Conservation (phyloP, 768 basidiomycete species). For the Kwoniella newhampshirensis region DNA sequence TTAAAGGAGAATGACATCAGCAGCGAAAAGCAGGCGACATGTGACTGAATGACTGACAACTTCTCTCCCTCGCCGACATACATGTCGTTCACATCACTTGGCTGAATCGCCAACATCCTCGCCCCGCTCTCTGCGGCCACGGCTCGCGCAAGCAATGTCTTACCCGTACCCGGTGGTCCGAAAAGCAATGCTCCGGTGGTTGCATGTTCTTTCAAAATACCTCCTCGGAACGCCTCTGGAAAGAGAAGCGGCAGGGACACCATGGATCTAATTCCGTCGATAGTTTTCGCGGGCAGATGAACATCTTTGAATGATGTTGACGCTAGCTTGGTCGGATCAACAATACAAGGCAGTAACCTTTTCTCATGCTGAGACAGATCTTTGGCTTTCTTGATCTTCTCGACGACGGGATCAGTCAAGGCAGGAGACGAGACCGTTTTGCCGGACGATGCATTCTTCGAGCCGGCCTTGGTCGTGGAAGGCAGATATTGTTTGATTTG, state of each 20-base stretch:
- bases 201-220: slow-evolving; percentile 84
- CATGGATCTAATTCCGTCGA: slow-evolving; percentile 86
- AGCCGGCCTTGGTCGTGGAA: neutral
- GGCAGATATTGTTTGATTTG: slow-evolving; percentile 20
- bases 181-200: slow-evolving; percentile 90
- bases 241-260: slow-evolving; percentile 85
- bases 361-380: slow-evolving; percentile 80
- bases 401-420: slow-evolving; percentile 65
- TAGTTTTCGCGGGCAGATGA: slow-evolving; percentile 80
- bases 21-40: neutral
- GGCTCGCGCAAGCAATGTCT: slow-evolving; percentile 83
- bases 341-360: slow-evolving; percentile 76
- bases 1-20: slow-evolving; percentile 15
- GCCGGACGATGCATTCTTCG: slow-evolving; percentile 29
- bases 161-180: slow-evolving; percentile 87
- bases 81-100: slow-evolving; percentile 95
- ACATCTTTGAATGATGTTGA: slow-evolving; percentile 79
- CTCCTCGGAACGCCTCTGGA: slow-evolving; percentile 80
- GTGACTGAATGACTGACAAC: slow-evolving; percentile 31
- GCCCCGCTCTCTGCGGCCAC: slow-evolving; percentile 91
- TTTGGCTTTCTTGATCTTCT: slow-evolving; percentile 70
- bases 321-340: slow-evolving; percentile 66
- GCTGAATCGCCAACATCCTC: slow-evolving; percentile 80
- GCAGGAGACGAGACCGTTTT: slow-evolving; percentile 22
- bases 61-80: slow-evolving; percentile 51